Conservation (phyloP, 805 yeast species). For the Schwanniomyces polymorphus region DNA sequence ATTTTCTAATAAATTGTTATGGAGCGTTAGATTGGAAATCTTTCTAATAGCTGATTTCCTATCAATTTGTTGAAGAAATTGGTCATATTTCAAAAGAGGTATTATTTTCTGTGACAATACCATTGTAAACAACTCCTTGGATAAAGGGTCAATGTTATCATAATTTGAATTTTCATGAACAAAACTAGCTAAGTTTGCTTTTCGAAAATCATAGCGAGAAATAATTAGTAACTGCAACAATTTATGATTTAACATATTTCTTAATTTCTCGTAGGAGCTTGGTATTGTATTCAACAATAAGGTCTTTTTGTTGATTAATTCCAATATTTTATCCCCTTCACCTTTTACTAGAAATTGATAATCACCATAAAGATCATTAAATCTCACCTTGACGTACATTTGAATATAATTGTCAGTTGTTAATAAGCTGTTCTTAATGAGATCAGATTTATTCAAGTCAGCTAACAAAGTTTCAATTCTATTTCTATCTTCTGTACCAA, state of each 20-base stretch:
- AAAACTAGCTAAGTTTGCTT: slow-evolving; percentile 20
- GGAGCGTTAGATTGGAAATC: slow-evolving; percentile 11
- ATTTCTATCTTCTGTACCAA: not conserved
- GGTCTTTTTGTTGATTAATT: slow-evolving; percentile 33
- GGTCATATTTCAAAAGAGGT: slow-evolving; percentile 12
- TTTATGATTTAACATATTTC: slow-evolving; percentile 19
- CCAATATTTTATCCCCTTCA: slow-evolving; percentile 16
- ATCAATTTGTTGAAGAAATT: slow-evolving; percentile 8
- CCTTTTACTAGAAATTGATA: slow-evolving; percentile 22
- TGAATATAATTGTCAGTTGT: slow-evolving; percentile 1
- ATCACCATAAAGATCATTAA: slow-evolving; percentile 33
- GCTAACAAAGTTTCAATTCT: slow-evolving; percentile 1
- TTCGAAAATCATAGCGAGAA: slow-evolving; percentile 35
- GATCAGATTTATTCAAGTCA: not conserved
- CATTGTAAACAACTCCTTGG: slow-evolving; percentile 9
- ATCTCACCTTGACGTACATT: slow-evolving; percentile 20
- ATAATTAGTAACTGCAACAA: slow-evolving; percentile 30
- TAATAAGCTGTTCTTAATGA: not conserved
- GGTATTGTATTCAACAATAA: slow-evolving; percentile 16
- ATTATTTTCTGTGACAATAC: slow-evolving; percentile 12
- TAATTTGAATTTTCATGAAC: slow-evolving; percentile 8
- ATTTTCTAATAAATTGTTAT: slow-evolving; percentile 27
- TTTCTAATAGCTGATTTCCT: slow-evolving; percentile 2
- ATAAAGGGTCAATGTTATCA: not conserved
- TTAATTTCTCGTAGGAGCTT: slow-evolving; percentile 4